Evolutionary conservation across 768 basidiomycete species (phyloP), one percentile per base, ranked within the genome.

Genomic region (Pisolithus marmoratus): DNA sequence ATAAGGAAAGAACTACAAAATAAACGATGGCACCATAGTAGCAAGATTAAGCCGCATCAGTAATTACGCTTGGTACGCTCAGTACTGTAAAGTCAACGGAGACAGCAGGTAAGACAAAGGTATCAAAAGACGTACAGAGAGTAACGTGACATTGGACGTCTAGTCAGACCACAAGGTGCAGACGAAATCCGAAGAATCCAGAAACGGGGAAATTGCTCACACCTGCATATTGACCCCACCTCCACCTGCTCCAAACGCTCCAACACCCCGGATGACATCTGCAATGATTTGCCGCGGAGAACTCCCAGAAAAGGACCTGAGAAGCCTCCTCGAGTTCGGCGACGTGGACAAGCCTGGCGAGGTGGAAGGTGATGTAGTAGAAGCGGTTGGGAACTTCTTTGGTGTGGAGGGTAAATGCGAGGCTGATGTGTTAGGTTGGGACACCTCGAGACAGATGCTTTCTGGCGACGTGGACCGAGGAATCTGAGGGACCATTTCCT

Each of bases 261-360:
- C 68, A 3, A 79, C 76, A 1, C 77, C 74, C 46, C 71, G 76
- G 27, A 79, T 53, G 24, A 75, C 66, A 50, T 76, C 74, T 2
- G 64, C 66, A 20, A 67, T 49, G 17, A 68, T 38, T 40, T 66
- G 58, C n/a, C 58, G 55, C 6, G 66, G 46, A 17, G 24, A 52
- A 22, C n/a, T n/a, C n/a, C 55, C 49, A 6, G 56, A 50, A 41
- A 62, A 54, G 4, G 60, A 49, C 15, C 29, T 42, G 22, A 47
- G 49, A 29, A 24, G 36, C 41, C 51, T 61, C 38, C 56, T 65
- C 14, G 51, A 6, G 19, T 48, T 51, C 8, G 47, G 26, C 2
- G 56, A 52, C 3, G 44, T 38, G 20, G 59, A 50, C 11, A 46
- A 8, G 2, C 31, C n/a, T 0, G 58, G 57, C 14, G 56, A 52